Base-by-base conservation (phyloP, 2,329 filamentous ascomycete species). In the Nothophoma quercina region DNA sequence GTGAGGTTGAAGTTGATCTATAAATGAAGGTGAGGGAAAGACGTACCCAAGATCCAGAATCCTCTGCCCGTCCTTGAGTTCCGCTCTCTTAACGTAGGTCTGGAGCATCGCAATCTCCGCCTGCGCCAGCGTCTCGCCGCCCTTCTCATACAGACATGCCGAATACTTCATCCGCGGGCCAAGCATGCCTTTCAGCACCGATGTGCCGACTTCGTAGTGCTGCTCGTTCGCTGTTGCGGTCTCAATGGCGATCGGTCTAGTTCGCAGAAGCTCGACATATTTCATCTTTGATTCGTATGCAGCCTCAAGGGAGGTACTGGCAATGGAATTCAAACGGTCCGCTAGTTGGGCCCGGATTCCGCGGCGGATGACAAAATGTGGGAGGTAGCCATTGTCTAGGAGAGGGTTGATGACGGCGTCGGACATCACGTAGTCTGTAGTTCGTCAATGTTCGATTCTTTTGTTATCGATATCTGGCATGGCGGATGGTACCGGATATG, bases 151-250 rank as follows among this genome's bases (percentile, higher is more conserved):
- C 64, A 88, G 75, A 68, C 84, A 88, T 58, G 78, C 81, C n/a
- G 83, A 86, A 70, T 89, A 90, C 79, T 90, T 90, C 86, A 90
- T 89, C 47, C 86, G 77, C 4, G 85, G 85, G 0, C 88, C 88
- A 10, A 90, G 75, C 69, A 81, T 85, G 22, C 81, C 82, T 22
- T 75, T 73, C 32, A 90, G 71, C 19, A 89, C 83, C 3, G 84
- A 84, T 0, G 87, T 88, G 30, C 85, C 85, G 32, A 90, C 87
- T 73, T 90, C 87, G 66, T 90, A 90, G 72, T 90, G 87, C 78
- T 90, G 87, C 63, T 82, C 76, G 68, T 90, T 89, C 18, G 88
- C 87, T 2, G 80, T 76, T 3, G 78, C 80, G 1, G 86, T 88
- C 69, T 88, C 84, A 60, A 89, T 81, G n/a, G 87, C 88, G 57